Evolutionary conservation across 768 basidiomycete species (phyloP), one percentile per base, ranked within the genome.

Genomic region (Termitomyces sp.): DNA sequence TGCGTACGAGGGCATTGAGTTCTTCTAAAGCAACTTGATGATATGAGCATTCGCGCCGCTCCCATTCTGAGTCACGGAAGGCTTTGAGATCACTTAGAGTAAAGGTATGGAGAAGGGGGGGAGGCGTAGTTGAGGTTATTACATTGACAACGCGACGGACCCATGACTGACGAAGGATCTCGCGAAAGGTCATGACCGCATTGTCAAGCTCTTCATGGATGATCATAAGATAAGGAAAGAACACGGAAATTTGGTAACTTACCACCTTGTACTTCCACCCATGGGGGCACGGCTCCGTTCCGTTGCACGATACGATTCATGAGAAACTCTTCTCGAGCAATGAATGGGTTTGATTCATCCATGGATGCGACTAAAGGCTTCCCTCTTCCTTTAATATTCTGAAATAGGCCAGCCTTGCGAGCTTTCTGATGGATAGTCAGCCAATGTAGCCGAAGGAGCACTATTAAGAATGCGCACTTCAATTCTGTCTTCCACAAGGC

Each of bases 231-330:
- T 18, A 7, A 35, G 18, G 24, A 35, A 39, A 54, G 6, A 28
- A 35, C n/a, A 32, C 15, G 12, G 18, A 51, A 7, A 48, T 16
- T 46, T 22, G 39, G 12, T 35, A 7, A 71, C 82, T 50, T 63
- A 86, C 88, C 89, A 59, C 79, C 76, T 72, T 93, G 92, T 38
- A 92, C 67, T 73, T 94, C 92, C 1, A 94, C 87, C 92, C 93
- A 95, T 4, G 91, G 89, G 35, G 92, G 93, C 4, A 85, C 83
- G 7, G 89, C 90, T n/a, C 90, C 91, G 64, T 92, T 89, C 54
- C 85, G 79, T 68, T 91, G 87, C 7, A 94, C 82, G 60, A 93
- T 92, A 13, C 92, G 84, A 66, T 94, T 95, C 88, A 94, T 87
- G 52, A 94, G 76, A 66, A 88, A 91, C 69, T 94, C 92, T 65